A percentile compares a stretch with the other conserved stretches of the same genome.
These are phyloP conservation scores for Leptographium radiaticola DNA, from an alignment of 2,329 filamentous ascomycete genomes.

Conservation along the genomic window DNA sequence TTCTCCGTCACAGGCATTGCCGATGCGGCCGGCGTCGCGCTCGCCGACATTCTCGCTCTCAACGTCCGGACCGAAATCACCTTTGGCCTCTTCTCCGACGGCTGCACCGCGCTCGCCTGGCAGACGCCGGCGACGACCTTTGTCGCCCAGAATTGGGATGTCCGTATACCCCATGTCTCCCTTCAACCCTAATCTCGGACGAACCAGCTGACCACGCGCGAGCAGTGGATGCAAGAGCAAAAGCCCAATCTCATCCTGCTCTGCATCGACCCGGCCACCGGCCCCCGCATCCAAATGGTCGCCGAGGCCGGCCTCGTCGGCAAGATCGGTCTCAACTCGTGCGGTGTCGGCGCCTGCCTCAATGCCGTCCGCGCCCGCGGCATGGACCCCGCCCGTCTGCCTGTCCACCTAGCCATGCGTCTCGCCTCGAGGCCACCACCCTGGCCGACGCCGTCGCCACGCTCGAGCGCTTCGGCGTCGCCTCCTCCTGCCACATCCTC, in stretches of 20 bases:
- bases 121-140: conserved; percentile 14
- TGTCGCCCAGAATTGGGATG: conserved; percentile 14
- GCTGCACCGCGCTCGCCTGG: conserved; percentile 34
- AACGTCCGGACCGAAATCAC: conserved; percentile 45
- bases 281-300: conserved; percentile 17
- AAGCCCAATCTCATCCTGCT: background rate
- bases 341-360: conserved; percentile 43
- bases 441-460: background rate
- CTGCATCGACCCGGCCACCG: background rate
- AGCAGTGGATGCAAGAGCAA: background rate
- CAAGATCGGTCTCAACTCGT: conserved; percentile 51
- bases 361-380: conserved; percentile 49
- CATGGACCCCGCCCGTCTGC: conserved; percentile 35
- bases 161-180: too few relatives aligned
- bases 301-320: conserved; percentile 49
- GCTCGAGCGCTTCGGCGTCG: background rate
- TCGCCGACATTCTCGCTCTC: conserved; percentile 37
- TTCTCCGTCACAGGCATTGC: conserved; percentile 29
- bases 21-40: conserved; percentile 28
- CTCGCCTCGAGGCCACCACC: conserved; percentile 23
- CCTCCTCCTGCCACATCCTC: background rate
- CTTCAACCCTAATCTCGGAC: too few relatives aligned
- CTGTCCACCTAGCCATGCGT: conserved; percentile 47
- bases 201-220: too few relatives aligned
- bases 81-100: conserved; percentile 22